These are phyloP conservation scores for Wickerhamomyces silvicola DNA, from an alignment of 805 yeast genomes.

Conservation along the genomic window DNA sequence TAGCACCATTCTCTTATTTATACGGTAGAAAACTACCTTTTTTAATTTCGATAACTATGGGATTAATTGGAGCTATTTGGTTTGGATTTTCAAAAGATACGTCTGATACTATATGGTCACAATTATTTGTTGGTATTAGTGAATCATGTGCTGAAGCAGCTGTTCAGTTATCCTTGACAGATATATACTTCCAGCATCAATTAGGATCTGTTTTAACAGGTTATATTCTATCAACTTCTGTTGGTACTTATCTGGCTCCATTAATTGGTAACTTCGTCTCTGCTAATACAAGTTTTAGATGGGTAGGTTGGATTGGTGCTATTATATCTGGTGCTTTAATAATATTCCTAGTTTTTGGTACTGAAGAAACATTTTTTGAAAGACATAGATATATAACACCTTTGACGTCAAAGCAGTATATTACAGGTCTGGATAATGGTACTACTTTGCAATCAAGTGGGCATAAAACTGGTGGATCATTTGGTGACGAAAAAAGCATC, in stretches of 20 bases:
- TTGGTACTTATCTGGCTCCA: slow-evolving; percentile 77
- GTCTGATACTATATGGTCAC: slow-evolving; percentile 68
- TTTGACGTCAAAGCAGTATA: slow-evolving; percentile 16
- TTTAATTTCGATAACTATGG: slow-evolving; percentile 51
- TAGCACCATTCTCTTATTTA: slow-evolving; percentile 63
- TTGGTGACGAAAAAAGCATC: slow-evolving; percentile 12
- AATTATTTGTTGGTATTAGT: slow-evolving; percentile 70
- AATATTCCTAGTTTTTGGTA: slow-evolving; percentile 46
- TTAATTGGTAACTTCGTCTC: slow-evolving; percentile 70
- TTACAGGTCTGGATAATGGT: slow-evolving; percentile 13
- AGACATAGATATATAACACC: slow-evolving; percentile 37
- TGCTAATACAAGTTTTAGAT: slow-evolving; percentile 55
- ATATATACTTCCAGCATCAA: slow-evolving; percentile 73
- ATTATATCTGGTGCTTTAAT: slow-evolving; percentile 58
- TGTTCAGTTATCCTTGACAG: slow-evolving; percentile 62
- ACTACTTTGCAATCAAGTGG: slow-evolving; percentile 4
- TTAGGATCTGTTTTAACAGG: slow-evolving; percentile 65
- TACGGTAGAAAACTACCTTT: slow-evolving; percentile 66
- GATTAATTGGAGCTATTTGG: slow-evolving; percentile 66
- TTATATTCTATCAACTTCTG: slow-evolving; percentile 67
- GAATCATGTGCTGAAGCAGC: slow-evolving; percentile 76
- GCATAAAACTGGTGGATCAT: slow-evolving; percentile 1
- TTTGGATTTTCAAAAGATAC: slow-evolving; percentile 51
- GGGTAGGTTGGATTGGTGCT: slow-evolving; percentile 70
- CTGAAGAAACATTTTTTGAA: slow-evolving; percentile 70